These are phyloP conservation scores for Xerocomus nothofagi DNA, from an alignment of 1,284 basidiomycete species.

Conservation along the genomic window DNA sequence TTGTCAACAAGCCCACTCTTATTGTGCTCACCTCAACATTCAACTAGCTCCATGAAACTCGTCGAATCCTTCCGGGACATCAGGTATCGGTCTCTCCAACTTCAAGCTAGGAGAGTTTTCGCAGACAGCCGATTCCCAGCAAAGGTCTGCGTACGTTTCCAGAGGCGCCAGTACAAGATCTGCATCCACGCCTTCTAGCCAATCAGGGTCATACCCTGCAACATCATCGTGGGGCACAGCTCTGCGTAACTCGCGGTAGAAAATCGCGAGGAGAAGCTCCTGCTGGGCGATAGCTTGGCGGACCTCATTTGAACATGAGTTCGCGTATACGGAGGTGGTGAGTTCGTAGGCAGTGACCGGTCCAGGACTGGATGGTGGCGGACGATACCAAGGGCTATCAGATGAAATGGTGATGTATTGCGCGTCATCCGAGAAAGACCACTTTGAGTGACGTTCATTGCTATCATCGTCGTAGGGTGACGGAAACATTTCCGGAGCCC, in stretches of 20 bases:
- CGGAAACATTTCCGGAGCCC: slow-evolving; percentile 21
- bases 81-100: slow-evolving; percentile 19
- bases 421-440: slow-evolving; percentile 20
- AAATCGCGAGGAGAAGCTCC: slow-evolving; percentile 32
- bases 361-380: slow-evolving; percentile 18
- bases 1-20: neutral
- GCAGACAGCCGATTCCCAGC: slow-evolving; percentile 29
- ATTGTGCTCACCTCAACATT: slow-evolving; percentile 8
- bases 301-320: slow-evolving; percentile 33
- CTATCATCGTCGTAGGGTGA: slow-evolving; percentile 19
- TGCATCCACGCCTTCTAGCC: slow-evolving; percentile 29
- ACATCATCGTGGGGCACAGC: slow-evolving; percentile 16
- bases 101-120: slow-evolving; percentile 12
- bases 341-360: slow-evolving; percentile 24
- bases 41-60: slow-evolving; percentile 20
- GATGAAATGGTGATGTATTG: slow-evolving; percentile 33
- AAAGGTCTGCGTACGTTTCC: slow-evolving; percentile 31
- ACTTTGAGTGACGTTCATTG: slow-evolving; percentile 23
- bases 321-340: slow-evolving; percentile 17
- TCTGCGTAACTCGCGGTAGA: slow-evolving; percentile 31
- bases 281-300: slow-evolving; percentile 35
- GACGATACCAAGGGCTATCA: slow-evolving; percentile 35
- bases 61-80: slow-evolving; percentile 33
- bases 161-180: slow-evolving; percentile 31
- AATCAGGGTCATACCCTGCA: slow-evolving; percentile 23